Evolutionary conservation across 495 filamentous ascomycete genomes (phyloP), one percentile per base, ranked within the genome.

Genomic region (Immersiella caudata): DNA sequence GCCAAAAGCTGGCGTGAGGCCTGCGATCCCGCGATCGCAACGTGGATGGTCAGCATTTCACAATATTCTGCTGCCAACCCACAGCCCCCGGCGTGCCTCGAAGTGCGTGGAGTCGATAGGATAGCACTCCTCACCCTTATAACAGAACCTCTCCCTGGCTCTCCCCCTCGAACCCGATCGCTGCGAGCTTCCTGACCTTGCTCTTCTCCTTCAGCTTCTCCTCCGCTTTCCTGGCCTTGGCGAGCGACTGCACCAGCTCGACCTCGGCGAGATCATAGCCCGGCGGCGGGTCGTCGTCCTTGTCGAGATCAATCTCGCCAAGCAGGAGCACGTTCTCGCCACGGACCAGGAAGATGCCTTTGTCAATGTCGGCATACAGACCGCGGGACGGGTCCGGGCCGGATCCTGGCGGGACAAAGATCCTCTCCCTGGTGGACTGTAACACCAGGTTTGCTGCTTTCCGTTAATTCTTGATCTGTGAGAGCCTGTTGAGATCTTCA

Each of bases 301-400:
- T 93, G 79, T 98, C 94, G 20, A 97, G 86, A 72, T 98, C 94
- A 77, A 98, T 96, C 83, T 98, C 94, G 52, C 94, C 94, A 4
- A 98, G 80, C 58, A 98, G 78, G 29, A 96, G 79, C 9, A 97
- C 93, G 72, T 98, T 98, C 83, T 98, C 94, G 49, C 94, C 94
- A 20, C 94, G 85, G 20, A 98, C 93, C 22, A 98, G 82, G 75
- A 92, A 97, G 67, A 96, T 86, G 20, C 94, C 94, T 26, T 91
- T 87, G 0, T 86, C 81, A 50, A 95, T 84, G 75, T 96, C 93
- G 50, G 91, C 92, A 74, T 93, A 98, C 33, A 81, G 57, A 80
- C 84, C 72, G n/a, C 71, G 75, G 25, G 69, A 20, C 65, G 71
- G 65, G 67, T 71, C 54, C 54, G 73, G 71, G 5, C 59, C 64